phyloP scores from a whole-genome alignment of 768 basidiomycete genomes.

The Hydnum rufescens region DNA sequence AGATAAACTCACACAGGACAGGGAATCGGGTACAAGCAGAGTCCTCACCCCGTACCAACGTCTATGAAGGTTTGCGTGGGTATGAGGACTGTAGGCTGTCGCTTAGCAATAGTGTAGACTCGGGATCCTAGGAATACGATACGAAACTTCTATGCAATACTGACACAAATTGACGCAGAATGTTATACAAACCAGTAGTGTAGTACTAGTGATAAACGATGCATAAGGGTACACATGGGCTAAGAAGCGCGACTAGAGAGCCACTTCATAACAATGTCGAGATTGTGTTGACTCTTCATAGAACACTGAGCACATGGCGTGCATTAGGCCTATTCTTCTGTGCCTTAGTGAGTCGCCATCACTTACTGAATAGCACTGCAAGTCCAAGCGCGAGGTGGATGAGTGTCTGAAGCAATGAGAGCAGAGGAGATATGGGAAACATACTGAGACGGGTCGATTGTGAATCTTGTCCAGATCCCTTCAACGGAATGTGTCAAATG shows the following conservation, averaged over 20 bases:
- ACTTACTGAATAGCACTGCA: constrained; percentile 62
- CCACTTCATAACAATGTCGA: constrained; percentile 84
- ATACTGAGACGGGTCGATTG: constrained; percentile 67
- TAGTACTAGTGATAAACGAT: too few species aligned
- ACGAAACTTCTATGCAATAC: too few species aligned
- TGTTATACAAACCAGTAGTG: too few species aligned
- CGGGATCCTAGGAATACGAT: background rate
- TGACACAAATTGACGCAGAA: too few species aligned
- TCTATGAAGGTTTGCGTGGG: too few species aligned
- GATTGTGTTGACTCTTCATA: constrained; percentile 88
- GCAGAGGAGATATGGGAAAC: constrained; percentile 21
- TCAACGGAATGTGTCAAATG: background rate
- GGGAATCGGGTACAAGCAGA: too few species aligned
- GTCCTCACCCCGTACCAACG: too few species aligned
- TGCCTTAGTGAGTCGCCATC: background rate
- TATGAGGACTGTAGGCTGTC: too few species aligned
- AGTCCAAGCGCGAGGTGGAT: background rate
- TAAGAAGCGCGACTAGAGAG: constrained; percentile 49
- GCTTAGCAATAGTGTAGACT: background rate
- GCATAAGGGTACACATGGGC: too few species aligned
- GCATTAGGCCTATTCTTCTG: background rate
- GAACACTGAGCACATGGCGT: constrained; percentile 42
- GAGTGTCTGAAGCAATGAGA: background rate
- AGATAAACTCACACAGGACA: too few species aligned
- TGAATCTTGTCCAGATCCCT: constrained; percentile 66